These are phyloP conservation scores for Geosmithia putterillii DNA, from an alignment of 2,329 filamentous ascomycete species.

Conservation along the genomic window DNA sequence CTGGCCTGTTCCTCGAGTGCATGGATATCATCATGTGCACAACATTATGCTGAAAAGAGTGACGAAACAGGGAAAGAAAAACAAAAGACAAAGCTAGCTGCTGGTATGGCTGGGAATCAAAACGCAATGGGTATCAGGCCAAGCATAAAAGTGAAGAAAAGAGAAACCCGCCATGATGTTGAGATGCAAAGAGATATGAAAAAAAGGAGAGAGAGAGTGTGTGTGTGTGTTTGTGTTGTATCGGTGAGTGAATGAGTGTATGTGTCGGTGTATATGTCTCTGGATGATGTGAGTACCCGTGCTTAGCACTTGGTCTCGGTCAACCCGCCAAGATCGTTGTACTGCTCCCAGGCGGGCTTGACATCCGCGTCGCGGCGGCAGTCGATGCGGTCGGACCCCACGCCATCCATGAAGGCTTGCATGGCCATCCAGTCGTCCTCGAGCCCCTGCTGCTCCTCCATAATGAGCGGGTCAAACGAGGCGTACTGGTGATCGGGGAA, in stretches of 20 bases:
- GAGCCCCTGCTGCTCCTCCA: slow-evolving; percentile 5
- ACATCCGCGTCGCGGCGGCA: slow-evolving; percentile 5
- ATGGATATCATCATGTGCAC: neutral
- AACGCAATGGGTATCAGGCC: neutral
- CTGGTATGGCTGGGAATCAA: neutral
- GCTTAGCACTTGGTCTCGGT: slow-evolving; percentile 18
- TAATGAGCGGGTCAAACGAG: slow-evolving; percentile 12
- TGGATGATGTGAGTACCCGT: too few species aligned
- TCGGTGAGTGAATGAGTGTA: neutral
- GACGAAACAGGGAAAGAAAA: neutral
- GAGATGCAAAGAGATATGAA: neutral
- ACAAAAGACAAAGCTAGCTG: neutral
- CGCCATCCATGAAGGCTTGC: slow-evolving; percentile 20
- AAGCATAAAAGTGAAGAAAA: neutral
- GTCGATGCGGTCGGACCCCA: neutral
- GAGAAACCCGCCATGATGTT: neutral
- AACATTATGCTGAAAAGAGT: neutral
- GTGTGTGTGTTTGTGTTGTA: too few species aligned
- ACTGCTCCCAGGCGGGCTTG: slow-evolving; percentile 31
- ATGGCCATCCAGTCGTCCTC: slow-evolving; percentile 22
- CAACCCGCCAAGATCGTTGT: slow-evolving; percentile 30
- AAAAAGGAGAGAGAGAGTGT: neutral
- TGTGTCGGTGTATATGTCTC: neutral
- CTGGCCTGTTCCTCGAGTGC: neutral
- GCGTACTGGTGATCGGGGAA: slow-evolving; percentile 6